Conservation (phyloP, 1,284 basidiomycete genomes). For the Takashimella koratensis region DNA sequence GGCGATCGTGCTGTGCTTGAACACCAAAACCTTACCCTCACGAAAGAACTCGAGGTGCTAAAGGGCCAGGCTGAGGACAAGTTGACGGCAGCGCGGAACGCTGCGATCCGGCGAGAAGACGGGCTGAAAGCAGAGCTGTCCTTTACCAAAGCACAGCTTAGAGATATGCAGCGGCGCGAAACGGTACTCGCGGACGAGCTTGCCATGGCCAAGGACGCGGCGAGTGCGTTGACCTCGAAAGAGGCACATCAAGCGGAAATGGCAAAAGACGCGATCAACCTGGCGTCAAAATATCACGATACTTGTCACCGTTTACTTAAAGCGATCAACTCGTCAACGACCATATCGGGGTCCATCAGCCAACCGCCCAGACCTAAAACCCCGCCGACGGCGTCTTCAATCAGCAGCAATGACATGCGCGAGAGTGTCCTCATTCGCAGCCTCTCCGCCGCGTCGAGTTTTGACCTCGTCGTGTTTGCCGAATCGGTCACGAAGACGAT, state of each 20-base stretch:
- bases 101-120: slow-evolving; percentile 40
- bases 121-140: slow-evolving; percentile 48
- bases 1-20: slow-evolving; percentile 85
- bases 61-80: slow-evolving; percentile 41
- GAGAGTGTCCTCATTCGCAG: slow-evolving; percentile 35
- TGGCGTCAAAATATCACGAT: slow-evolving; percentile 44
- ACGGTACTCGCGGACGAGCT: slow-evolving; percentile 42
- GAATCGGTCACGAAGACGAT: slow-evolving; percentile 76
- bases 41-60: slow-evolving; percentile 50
- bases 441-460: slow-evolving; percentile 52
- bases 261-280: slow-evolving; percentile 38
- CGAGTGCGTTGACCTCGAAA: slow-evolving; percentile 29
- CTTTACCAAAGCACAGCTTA: slow-evolving; percentile 44
- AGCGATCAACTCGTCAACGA: slow-evolving; percentile 42
- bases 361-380: slow-evolving; percentile 13
- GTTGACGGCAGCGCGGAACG: slow-evolving; percentile 41
- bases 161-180: slow-evolving; percentile 43
- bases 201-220: slow-evolving; percentile 38
- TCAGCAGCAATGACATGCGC: slow-evolving; percentile 22
- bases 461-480: slow-evolving; percentile 77
- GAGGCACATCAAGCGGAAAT: slow-evolving; percentile 31
- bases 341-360: slow-evolving; percentile 39
- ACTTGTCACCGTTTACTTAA: slow-evolving; percentile 35
- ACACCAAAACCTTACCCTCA: slow-evolving; percentile 74
- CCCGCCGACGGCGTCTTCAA: slow-evolving; percentile 1